Conservation (phyloP, 768 basidiomycete species). For the Dioszegia crocea region DNA sequence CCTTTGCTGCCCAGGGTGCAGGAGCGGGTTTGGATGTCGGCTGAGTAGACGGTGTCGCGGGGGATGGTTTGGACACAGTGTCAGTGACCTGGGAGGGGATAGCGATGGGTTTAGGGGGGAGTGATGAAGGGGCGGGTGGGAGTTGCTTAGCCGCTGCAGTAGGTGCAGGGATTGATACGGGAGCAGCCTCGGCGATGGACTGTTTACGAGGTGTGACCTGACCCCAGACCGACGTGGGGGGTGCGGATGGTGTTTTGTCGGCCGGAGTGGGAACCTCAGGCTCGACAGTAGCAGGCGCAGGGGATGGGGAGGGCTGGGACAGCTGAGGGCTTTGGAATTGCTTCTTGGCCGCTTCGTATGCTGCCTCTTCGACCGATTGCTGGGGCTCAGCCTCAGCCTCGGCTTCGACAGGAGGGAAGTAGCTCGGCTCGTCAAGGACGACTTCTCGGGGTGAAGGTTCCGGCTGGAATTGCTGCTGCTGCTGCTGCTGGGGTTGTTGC, state of each 20-base stretch:
- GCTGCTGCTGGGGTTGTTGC: background rate
- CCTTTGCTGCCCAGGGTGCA: slow-evolving; percentile 53
- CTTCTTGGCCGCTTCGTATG: slow-evolving; percentile 11
- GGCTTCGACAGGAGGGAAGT: slow-evolving; percentile 1
- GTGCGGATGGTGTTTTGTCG: slow-evolving; percentile 16
- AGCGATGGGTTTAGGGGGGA: slow-evolving; percentile 29
- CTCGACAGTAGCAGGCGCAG: slow-evolving; percentile 27
- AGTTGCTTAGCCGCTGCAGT: slow-evolving; percentile 50
- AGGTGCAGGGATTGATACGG: slow-evolving; percentile 52
- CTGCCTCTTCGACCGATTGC: slow-evolving; percentile 4
- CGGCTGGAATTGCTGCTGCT: background rate
- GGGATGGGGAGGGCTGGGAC: background rate
- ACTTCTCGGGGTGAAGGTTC: background rate
- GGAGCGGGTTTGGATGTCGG: slow-evolving; percentile 27
- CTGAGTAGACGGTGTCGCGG: background rate
- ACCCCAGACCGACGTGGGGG: slow-evolving; percentile 31
- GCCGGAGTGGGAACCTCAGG: slow-evolving; percentile 3
- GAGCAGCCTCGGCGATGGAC: slow-evolving; percentile 30
- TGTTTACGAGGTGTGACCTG: slow-evolving; percentile 23
- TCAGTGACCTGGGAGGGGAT: slow-evolving; percentile 1
- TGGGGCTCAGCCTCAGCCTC: background rate
- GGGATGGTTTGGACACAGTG: slow-evolving; percentile 6
- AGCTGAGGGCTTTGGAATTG: background rate
- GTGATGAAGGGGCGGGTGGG: slow-evolving; percentile 28
- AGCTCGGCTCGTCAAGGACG: slow-evolving; percentile 5